phyloP scores from a whole-genome alignment of 805 yeast species.

The Lipomyces oligophaga region DNA sequence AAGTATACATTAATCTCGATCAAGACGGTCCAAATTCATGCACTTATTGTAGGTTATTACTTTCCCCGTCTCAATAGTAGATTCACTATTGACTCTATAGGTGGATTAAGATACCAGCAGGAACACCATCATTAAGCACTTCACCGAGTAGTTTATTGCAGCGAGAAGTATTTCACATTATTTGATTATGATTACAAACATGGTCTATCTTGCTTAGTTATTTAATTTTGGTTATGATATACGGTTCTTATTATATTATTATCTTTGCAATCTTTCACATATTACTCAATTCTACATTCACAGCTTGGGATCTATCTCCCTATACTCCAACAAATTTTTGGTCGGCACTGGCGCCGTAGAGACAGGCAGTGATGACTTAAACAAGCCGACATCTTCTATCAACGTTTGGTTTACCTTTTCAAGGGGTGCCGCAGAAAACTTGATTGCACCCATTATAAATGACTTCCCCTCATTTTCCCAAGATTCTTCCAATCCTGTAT shows the following conservation, averaged over 20 bases:
- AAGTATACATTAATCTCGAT: slow-evolving; percentile 74
- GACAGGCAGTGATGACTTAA: slow-evolving; percentile 51
- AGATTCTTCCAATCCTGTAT: slow-evolving; percentile 2
- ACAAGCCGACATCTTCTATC: slow-evolving; percentile 48
- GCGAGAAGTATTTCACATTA: too few species aligned
- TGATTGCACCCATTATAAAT: slow-evolving; percentile 14
- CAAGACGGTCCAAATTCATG: slow-evolving; percentile 68
- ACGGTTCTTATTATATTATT: too few species aligned
- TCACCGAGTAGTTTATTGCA: too few species aligned
- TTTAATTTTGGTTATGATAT: too few species aligned
- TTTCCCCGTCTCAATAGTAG: not conserved
- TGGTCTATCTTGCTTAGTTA: too few species aligned
- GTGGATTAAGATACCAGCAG: slow-evolving; percentile 27
- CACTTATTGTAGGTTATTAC: slow-evolving; percentile 55
- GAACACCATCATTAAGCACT: slow-evolving; percentile 23
- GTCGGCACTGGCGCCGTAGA: slow-evolving; percentile 64
- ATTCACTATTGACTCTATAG: slow-evolving; percentile 2
- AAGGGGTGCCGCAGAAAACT: slow-evolving; percentile 43
- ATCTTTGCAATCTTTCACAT: too few species aligned
- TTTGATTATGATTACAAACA: too few species aligned
- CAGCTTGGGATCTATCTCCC: slow-evolving; percentile 21
- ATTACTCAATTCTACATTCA: too few species aligned
- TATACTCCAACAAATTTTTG: slow-evolving; percentile 14
- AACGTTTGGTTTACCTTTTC: slow-evolving; percentile 39
- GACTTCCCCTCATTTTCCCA: slow-evolving; percentile 14